Evolutionary conservation across 2,329 filamentous ascomycete genomes (phyloP).

Genomic region (Aspergillus arachidicola): DNA sequence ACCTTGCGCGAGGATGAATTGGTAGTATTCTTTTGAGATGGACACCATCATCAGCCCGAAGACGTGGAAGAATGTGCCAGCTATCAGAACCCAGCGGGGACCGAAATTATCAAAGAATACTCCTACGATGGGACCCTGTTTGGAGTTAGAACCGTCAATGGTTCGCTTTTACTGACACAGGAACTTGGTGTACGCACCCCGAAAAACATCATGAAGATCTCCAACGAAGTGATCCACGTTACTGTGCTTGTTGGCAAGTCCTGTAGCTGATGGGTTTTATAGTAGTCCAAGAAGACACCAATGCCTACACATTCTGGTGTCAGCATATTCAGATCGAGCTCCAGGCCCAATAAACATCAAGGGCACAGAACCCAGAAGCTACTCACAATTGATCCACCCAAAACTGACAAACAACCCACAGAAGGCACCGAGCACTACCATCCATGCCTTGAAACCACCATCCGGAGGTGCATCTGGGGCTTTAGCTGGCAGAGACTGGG

Average conservation of each 20-base stretch:
- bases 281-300: slow-evolving; percentile 7
- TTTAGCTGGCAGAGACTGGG: slow-evolving; percentile 9
- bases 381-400: slow-evolving; percentile 54
- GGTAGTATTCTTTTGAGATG: slow-evolving; percentile 54
- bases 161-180: background rate
- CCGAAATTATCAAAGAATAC: slow-evolving; percentile 65
- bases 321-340: background rate
- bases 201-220: slow-evolving; percentile 11
- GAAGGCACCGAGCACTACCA: slow-evolving; percentile 54
- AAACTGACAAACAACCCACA: slow-evolving; percentile 53
- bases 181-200: slow-evolving; percentile 3
- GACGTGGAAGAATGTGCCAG: slow-evolving; percentile 55
- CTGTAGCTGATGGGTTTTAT: slow-evolving; percentile 4
- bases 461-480: slow-evolving; percentile 29
- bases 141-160: slow-evolving; percentile 26
- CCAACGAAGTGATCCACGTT: slow-evolving; percentile 11
- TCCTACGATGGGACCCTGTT: slow-evolving; percentile 51
- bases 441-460: slow-evolving; percentile 36
- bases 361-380: slow-evolving; percentile 27
- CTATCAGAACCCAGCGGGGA: slow-evolving; percentile 54
- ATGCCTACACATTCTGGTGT: background rate
- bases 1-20: slow-evolving; percentile 56
- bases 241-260: slow-evolving; percentile 5
- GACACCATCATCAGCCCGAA: slow-evolving; percentile 60
- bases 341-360: slow-evolving; percentile 24